phyloP scores from a whole-genome alignment of 2,329 filamentous ascomycete species.

The Cryphonectria japonica region DNA sequence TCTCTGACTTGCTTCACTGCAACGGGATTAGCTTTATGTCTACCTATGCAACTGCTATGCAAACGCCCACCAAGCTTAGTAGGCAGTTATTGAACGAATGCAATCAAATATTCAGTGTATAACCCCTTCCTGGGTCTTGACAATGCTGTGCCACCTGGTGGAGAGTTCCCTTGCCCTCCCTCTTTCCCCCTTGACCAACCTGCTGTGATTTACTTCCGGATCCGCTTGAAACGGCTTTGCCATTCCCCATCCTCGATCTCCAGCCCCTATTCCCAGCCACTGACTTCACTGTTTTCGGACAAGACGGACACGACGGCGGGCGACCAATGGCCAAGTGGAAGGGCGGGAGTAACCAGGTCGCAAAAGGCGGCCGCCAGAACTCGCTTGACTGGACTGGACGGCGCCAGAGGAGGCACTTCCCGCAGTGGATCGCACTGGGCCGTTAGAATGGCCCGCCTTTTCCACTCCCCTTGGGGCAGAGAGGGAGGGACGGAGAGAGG shows the following conservation, averaged over 20 bases:
- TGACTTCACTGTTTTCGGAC: background rate
- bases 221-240: slow-evolving; percentile 1
- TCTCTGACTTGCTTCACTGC: background rate
- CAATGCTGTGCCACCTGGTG: background rate
- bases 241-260: background rate
- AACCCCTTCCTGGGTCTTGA: background rate
- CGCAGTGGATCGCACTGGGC: background rate
- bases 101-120: background rate
- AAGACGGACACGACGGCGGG: slow-evolving; percentile 13
- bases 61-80: background rate
- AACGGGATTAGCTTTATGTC: slow-evolving; percentile 9
- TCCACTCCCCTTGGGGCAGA: background rate
- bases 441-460: background rate
- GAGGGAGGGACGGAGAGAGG: background rate
- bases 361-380: slow-evolving; percentile 9
- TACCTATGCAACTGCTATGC: slow-evolving; percentile 1
- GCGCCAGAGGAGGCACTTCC: slow-evolving; percentile 9
- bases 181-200: background rate
- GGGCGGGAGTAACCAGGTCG: slow-evolving; percentile 4
- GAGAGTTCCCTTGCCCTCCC: background rate
- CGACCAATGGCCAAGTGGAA: slow-evolving; percentile 8
- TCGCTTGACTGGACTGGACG: background rate
- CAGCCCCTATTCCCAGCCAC: slow-evolving; percentile 14
- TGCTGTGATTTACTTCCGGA: background rate
- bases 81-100: slow-evolving; percentile 13